Base-by-base conservation (phyloP, 1,139 yeast genomes). In the Yamadazyma diddensiae region DNA sequence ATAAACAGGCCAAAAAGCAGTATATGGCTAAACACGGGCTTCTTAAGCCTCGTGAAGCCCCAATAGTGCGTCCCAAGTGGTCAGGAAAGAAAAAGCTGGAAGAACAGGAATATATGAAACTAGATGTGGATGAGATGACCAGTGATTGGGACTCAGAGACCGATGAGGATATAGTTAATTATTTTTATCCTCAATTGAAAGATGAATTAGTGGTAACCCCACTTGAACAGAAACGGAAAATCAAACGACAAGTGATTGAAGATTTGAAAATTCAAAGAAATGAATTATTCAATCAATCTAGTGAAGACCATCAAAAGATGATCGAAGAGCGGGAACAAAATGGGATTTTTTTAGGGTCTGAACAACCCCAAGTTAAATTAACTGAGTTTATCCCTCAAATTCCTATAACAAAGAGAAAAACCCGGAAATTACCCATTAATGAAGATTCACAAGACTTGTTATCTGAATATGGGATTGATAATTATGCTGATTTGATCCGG, bases 121-220 rank as follows among this genome's bases (percentile, higher is more conserved):
- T 55, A 17, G 69, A 61, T 36, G 53, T 59, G 4, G 69, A 62
- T 38, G 57, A 55, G 28, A 45, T 45, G 49, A 45, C 46, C 2
- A 45, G 49, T 33, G 71, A 65, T 29, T 68, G 71, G 71, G 71
- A 66, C 39, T 59, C 69, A 1, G 73, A 67, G 8, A 54, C 60
- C 9, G 75, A 68, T 39, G 72, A 68, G 22, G 70, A 60, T 15
- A 51, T 69, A 22, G 52, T 69, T 26, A 59, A 59, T 38, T 66
- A 65, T 34, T 65, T 65, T 42, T 68, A 65, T 41, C 75, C 75
- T 0, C 56, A 57, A 32, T 45, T 68, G n/a, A 60, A 65, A 1
- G 63, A 60, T 13, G 43, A 42, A 16, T 14, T 45, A 9, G 34
- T 40, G 1, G 45, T 57, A 23, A 48, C 65, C 29, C 49, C 64